Evolutionary conservation across 805 yeast genomes (phyloP).

Genomic region (Blastobotrys robertii): DNA sequence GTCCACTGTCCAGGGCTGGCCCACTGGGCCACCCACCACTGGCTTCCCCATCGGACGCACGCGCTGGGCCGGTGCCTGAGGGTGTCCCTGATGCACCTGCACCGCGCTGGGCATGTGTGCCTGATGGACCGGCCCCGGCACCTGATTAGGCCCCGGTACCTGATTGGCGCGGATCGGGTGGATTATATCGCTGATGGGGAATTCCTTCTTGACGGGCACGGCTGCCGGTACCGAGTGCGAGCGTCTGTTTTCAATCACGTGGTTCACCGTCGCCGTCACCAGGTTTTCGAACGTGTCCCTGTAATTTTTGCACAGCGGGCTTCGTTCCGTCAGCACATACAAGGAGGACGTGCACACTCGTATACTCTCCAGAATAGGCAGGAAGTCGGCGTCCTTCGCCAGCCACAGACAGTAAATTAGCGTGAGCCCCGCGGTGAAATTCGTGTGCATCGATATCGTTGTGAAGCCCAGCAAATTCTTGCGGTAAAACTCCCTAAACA

Average conservation of each 20-base stretch:
- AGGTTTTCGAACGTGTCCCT: slow-evolving; percentile 61
- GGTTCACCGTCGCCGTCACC: slow-evolving; percentile 55
- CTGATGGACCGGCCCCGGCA: background rate
- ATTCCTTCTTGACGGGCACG: no score
- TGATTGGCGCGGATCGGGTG: background rate
- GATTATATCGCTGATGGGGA: background rate
- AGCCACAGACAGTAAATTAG: slow-evolving; percentile 58
- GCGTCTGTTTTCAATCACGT: slow-evolving; percentile 31
- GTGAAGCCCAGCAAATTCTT: slow-evolving; percentile 55
- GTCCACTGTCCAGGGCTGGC: no score
- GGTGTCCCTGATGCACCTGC: background rate
- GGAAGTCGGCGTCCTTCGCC: slow-evolving; percentile 39
- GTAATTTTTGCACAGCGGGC: slow-evolving; percentile 50
- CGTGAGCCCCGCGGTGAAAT: slow-evolving; percentile 61
- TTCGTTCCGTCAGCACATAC: slow-evolving; percentile 58
- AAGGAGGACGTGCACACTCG: slow-evolving; percentile 56
- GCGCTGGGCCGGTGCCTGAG: background rate
- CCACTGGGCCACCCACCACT: background rate
- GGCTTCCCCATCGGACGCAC: background rate
- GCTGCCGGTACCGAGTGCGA: no score
- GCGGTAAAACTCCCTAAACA: slow-evolving; percentile 53
- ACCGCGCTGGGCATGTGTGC: background rate
- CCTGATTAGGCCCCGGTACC: background rate
- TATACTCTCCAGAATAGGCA: slow-evolving; percentile 43
- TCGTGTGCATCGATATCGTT: slow-evolving; percentile 56